Percentiles rank a stretch among this genome's conserved stretches.
Evolutionary conservation across 116 monocot genomes (phyloP).

Genomic region (Papilionanthe hybrid): DNA sequence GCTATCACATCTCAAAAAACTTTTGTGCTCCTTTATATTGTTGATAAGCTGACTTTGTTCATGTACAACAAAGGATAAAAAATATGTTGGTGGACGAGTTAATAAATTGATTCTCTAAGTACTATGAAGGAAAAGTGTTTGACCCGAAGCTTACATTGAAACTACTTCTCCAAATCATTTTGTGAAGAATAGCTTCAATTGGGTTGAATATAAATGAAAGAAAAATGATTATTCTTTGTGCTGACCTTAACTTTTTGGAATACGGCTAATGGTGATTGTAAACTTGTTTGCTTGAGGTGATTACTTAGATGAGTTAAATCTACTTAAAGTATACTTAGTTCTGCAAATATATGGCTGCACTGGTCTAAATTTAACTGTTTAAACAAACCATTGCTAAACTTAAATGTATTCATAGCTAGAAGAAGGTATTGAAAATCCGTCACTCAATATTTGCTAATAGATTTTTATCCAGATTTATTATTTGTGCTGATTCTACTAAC

Average conservation of each 20-base stretch:
- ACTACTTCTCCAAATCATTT: background rate
- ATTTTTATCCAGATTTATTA: background rate
- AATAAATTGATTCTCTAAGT: background rate
- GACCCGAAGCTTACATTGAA: background rate
- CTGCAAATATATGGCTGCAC: background rate
- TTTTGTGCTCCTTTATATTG: background rate
- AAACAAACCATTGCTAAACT: background rate
- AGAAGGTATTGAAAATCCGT: background rate
- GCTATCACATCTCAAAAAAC: background rate
- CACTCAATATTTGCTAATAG: background rate
- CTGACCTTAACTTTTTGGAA: background rate
- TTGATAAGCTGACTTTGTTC: background rate
- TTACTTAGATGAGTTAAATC: background rate
- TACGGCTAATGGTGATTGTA: background rate
- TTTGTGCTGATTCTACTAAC: background rate
- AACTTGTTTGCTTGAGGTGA: background rate
- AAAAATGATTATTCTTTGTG: background rate
- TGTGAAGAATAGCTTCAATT: background rate
- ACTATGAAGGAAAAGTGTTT: background rate
- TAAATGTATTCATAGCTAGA: background rate
- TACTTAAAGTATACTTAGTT: background rate
- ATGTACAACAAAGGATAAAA: background rate
- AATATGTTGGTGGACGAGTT: background rate
- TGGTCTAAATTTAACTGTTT: background rate
- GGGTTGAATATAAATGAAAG: background rate